phyloP scores from a whole-genome alignment of 345 rosid species.

The Pseudoturritis turrita region DNA sequence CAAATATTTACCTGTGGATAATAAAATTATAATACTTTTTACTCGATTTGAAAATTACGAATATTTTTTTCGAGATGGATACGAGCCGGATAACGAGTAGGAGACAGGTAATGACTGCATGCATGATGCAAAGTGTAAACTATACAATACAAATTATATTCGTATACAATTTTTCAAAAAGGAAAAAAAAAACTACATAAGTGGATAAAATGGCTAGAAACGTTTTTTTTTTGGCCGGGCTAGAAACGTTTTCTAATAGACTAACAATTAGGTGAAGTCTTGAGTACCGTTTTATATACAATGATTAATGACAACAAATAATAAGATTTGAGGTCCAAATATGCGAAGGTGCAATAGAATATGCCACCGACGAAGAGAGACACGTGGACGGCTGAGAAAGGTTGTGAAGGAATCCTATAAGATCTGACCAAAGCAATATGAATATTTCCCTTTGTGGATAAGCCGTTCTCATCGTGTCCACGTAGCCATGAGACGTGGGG shows the following conservation, averaged over 20 bases:
- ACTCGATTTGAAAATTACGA: too few species aligned
- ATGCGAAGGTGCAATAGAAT: slow-evolving; percentile 17
- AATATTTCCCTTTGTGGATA: slow-evolving; percentile 23
- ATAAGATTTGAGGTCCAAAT: background rate
- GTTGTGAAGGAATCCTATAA: slow-evolving; percentile 4
- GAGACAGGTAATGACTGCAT: too few species aligned
- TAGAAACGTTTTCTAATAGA: background rate
- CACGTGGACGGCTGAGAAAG: slow-evolving; percentile 23
- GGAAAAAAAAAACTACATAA: too few species aligned
- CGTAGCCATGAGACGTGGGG: slow-evolving; percentile 18
- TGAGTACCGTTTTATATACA: slow-evolving; percentile 3
- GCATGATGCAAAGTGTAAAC: too few species aligned
- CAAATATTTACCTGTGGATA: too few species aligned
- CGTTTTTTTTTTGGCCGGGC: too few species aligned
- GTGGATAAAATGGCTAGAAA: background rate
- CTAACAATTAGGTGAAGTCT: background rate
- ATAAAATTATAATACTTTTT: too few species aligned
- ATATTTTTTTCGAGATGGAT: too few species aligned
- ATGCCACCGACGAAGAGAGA: slow-evolving; percentile 24
- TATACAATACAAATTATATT: background rate
- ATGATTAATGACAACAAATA: background rate
- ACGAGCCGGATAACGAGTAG: too few species aligned
- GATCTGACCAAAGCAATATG: background rate
- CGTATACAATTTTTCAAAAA: background rate
- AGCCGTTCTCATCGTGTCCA: slow-evolving; percentile 23